Percentiles rank a stretch among this genome's conserved stretches.
phyloP scores from a whole-genome alignment of 768 basidiomycete species.

The Lepiota brunneoincarnata region DNA sequence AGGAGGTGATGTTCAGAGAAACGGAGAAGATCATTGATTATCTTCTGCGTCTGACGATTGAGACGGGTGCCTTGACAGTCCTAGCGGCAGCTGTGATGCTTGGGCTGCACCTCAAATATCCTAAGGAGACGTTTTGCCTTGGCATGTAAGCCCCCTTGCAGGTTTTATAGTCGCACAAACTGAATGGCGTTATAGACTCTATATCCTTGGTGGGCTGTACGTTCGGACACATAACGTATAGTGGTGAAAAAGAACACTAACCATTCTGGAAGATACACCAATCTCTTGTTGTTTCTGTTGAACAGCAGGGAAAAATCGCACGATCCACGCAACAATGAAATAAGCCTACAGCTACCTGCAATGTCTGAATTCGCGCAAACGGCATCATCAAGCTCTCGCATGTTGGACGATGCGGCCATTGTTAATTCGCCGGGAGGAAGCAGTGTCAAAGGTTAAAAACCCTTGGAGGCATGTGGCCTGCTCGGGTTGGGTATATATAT shows the following conservation, averaged over 20 bases:
- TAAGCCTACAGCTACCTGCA: neutral
- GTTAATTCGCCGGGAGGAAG: too few species aligned
- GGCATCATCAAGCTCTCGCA: neutral
- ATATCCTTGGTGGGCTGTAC: constrained; percentile 1
- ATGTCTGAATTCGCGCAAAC: neutral
- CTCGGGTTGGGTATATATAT: too few species aligned
- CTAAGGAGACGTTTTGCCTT: neutral
- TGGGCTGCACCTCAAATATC: neutral
- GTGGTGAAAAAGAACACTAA: neutral
- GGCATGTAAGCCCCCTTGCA: neutral
- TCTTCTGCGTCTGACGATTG: neutral
- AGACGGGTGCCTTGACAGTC: neutral
- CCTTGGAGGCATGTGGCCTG: too few species aligned
- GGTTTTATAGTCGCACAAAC: neutral
- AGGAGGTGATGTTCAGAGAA: neutral
- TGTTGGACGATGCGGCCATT: neutral
- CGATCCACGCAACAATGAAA: neutral
- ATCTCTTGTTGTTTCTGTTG: neutral
- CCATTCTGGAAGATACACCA: neutral
- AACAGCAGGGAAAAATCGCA: neutral
- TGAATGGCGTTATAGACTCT: neutral
- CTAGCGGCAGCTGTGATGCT: neutral
- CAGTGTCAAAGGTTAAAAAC: too few species aligned
- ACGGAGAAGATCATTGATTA: neutral
- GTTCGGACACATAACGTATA: neutral